Evolutionary conservation across 1,139 yeast genomes (phyloP).

Genomic region (Wickerhamiella infanticola): DNA sequence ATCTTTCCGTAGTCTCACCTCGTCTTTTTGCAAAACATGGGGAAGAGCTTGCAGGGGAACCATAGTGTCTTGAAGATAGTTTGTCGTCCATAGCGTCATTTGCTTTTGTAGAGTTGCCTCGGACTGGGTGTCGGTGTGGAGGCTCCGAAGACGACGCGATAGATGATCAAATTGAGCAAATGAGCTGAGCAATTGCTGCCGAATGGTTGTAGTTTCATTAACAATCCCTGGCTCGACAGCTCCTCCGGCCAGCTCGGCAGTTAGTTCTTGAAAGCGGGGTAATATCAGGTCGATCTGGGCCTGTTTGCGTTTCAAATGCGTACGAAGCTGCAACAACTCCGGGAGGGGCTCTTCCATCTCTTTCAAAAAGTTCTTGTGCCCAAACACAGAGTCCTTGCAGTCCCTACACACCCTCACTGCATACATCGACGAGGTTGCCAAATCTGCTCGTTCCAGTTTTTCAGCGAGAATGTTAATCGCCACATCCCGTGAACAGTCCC

Average conservation of each 20-base stretch:
- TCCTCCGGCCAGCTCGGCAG: conserved; percentile 23
- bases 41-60: conserved; percentile 39
- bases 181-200: conserved; percentile 30
- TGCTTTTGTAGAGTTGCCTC: conserved; percentile 33
- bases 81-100: conserved; percentile 32
- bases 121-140: conserved; percentile 17
- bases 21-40: conserved; percentile 21
- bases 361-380: conserved; percentile 35
- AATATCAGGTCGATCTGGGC: conserved; percentile 26
- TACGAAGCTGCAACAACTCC: conserved; percentile 20
- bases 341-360: conserved; percentile 23
- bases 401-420: conserved; percentile 44
- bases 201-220: conserved; percentile 26
- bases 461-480: conserved; percentile 39
- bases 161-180: conserved; percentile 32
- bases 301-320: conserved; percentile 24
- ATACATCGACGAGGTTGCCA: conserved; percentile 16
- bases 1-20: conserved; percentile 9
- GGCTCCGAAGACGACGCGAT: conserved; percentile 22
- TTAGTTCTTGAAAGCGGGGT: conserved; percentile 29
- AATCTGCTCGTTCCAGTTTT: conserved; percentile 16
- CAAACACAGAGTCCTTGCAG: conserved; percentile 51
- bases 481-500: conserved; percentile 58
- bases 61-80: conserved; percentile 39
- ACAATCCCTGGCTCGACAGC: conserved; percentile 21